phyloP scores from a whole-genome alignment of 805 yeast genomes.

The Lipomyces sp. region DNA sequence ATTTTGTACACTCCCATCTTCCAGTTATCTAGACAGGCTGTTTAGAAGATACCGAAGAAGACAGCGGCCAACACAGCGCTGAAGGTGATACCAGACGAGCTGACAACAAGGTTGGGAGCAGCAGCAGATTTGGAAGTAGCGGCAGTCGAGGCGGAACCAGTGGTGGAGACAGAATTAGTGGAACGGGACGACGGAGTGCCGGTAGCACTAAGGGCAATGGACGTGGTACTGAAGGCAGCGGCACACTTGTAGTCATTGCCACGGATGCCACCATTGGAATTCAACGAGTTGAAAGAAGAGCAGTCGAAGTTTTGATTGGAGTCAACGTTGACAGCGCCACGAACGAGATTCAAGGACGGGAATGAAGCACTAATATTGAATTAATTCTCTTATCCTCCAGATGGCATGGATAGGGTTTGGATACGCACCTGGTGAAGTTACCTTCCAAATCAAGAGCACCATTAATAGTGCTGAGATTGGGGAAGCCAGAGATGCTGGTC shows the following conservation, averaged over 20 bases:
- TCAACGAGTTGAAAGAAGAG: constrained; percentile 69
- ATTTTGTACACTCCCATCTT: not conserved
- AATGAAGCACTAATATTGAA: constrained; percentile 58
- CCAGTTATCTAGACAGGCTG: not conserved
- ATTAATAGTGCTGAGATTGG: constrained; percentile 69
- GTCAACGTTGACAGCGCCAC: constrained; percentile 89
- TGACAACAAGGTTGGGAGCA: constrained; percentile 44
- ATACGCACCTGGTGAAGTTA: constrained; percentile 60
- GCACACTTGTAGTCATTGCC: constrained; percentile 86
- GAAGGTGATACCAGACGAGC: constrained; percentile 42
- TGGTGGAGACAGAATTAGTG: constrained; percentile 41
- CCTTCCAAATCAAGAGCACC: constrained; percentile 89
- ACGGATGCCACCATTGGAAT: constrained; percentile 79
- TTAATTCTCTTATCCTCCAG: not conserved
- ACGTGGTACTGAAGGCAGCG: constrained; percentile 60
- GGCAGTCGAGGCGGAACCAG: constrained; percentile 50
- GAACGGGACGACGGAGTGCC: constrained; percentile 31
- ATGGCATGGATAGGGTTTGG: too few relatives aligned
- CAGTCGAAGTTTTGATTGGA: constrained; percentile 83
- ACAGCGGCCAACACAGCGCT: constrained; percentile 39
- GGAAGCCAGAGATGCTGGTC: constrained; percentile 70
- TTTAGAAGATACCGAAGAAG: constrained; percentile 37
- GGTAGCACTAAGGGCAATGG: constrained; percentile 47
- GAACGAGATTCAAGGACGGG: constrained; percentile 72
- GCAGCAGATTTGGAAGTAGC: constrained; percentile 45